These are phyloP conservation scores for Casuarina cunninghamiana DNA, from an alignment of 306 rosid genomes.

Conservation along the genomic window DNA sequence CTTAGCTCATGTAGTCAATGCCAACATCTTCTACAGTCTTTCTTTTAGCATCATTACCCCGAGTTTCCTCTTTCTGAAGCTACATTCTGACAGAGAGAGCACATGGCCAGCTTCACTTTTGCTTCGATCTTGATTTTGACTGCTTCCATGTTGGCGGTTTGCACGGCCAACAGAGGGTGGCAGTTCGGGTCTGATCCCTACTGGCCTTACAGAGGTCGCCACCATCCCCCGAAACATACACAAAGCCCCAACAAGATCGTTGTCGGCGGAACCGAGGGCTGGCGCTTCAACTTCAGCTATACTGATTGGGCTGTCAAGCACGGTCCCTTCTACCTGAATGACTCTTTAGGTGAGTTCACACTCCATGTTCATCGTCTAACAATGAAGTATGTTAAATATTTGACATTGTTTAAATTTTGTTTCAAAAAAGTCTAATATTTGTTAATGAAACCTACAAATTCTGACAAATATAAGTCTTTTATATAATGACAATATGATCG, in stretches of 20 bases:
- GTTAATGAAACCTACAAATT: too few relatives aligned
- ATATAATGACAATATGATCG: background rate
- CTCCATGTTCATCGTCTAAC: too few relatives aligned
- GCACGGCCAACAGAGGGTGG: slow-evolving; percentile 45
- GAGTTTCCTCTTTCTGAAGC: too few relatives aligned
- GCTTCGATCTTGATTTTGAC: slow-evolving; percentile 14
- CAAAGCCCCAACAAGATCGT: slow-evolving; percentile 37
- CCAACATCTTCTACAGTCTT: slow-evolving; percentile 8
- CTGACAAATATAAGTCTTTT: too few relatives aligned
- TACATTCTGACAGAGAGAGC: background rate
- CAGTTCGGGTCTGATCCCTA: background rate
- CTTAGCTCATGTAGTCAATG: background rate
- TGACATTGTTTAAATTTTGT: too few relatives aligned
- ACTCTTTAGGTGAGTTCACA: slow-evolving; percentile 38
- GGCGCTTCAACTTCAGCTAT: slow-evolving; percentile 59
- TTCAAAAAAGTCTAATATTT: too few relatives aligned
- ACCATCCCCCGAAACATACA: slow-evolving; percentile 27
- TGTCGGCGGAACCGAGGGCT: slow-evolving; percentile 57
- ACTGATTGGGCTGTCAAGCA: slow-evolving; percentile 46
- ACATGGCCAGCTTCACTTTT: slow-evolving; percentile 12
- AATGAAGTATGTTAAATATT: too few relatives aligned
- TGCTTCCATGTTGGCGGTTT: slow-evolving; percentile 28
- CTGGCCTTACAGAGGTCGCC: background rate
- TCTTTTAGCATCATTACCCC: too few relatives aligned
- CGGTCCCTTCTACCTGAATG: slow-evolving; percentile 57